A percentile compares a stretch with the other conserved stretches of the same genome.
These are phyloP conservation scores for Lepiota venenata DNA, from an alignment of 768 basidiomycete genomes.

Conservation along the genomic window DNA sequence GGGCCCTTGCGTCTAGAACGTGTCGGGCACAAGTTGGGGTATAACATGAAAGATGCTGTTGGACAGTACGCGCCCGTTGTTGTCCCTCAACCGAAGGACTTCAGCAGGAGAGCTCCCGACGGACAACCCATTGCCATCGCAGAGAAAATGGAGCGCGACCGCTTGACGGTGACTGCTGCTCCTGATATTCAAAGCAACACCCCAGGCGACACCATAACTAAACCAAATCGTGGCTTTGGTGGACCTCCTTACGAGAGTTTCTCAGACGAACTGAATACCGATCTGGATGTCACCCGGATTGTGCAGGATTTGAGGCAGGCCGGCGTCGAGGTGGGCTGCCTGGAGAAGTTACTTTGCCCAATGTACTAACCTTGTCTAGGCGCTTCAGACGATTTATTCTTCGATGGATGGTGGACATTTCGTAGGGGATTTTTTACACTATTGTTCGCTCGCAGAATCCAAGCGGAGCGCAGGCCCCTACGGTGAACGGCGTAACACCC, in stretches of 20 bases:
- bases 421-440: conserved; percentile 75
- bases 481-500: conserved; percentile 15
- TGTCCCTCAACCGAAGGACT: conserved; percentile 37
- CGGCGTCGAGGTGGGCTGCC: conserved; percentile 42
- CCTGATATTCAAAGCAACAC: conserved; percentile 8
- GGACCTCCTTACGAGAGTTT: conserved; percentile 50
- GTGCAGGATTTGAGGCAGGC: conserved; percentile 51
- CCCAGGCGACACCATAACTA: conserved; percentile 6
- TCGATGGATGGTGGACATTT: conserved; percentile 78
- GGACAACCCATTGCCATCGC: conserved; percentile 19
- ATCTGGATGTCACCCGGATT: conserved; percentile 55
- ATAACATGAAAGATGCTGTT: conserved; percentile 63
- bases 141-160: conserved; percentile 22
- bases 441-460: conserved; percentile 70
- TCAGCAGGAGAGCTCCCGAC: conserved; percentile 34
- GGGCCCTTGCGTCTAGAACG: conserved; percentile 64
- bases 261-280: conserved; percentile 54
- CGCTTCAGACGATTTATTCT: conserved; percentile 56
- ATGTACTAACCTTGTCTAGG: conserved; percentile 1
- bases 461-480: conserved; percentile 36
- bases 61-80: conserved; percentile 54
- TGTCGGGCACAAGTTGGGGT: conserved; percentile 64
- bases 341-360: conserved; percentile 1
- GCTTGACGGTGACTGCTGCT: conserved; percentile 8
- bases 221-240: conserved; percentile 10